phyloP scores from a whole-genome alignment of 768 basidiomycete species.

The Trametes punicea region DNA sequence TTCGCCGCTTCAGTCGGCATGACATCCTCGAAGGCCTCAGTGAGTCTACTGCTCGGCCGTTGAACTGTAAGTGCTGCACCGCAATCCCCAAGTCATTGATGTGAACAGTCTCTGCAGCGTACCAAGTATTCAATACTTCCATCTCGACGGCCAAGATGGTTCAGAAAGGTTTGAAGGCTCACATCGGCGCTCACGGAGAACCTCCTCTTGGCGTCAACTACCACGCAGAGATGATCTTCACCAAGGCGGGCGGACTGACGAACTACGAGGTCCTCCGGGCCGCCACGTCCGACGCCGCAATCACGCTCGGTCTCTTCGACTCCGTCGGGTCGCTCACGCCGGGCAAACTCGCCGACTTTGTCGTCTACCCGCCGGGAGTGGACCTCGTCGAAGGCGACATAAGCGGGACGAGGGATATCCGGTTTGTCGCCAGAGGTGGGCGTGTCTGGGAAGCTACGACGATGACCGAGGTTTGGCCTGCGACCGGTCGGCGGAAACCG shows the following conservation, averaged over 20 bases:
- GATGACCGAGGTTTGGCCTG: conserved; percentile 73
- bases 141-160: conserved; percentile 68
- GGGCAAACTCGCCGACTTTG: conserved; percentile 70
- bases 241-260: conserved; percentile 57
- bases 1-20: conserved; percentile 62
- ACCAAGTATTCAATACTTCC: conserved; percentile 66
- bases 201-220: conserved; percentile 72
- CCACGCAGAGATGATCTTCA: conserved; percentile 70
- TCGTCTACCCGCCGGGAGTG: conserved; percentile 60
- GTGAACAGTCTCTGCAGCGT: conserved; percentile 39
- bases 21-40: conserved; percentile 57
- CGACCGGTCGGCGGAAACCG: conserved; percentile 49
- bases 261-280: conserved; percentile 73
- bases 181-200: conserved; percentile 74
- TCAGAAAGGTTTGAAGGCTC: conserved; percentile 52
- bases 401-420: conserved; percentile 45
- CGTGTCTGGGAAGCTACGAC: conserved; percentile 64
- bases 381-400: conserved; percentile 56
- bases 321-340: conserved; percentile 60
- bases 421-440: conserved; percentile 62
- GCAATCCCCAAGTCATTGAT: background rate
- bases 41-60: conserved; percentile 59
- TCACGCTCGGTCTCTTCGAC: conserved; percentile 56
- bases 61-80: conserved; percentile 46
- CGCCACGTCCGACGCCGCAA: conserved; percentile 64